phyloP scores from a whole-genome alignment of 805 yeast species.

The Candida manassasensis region DNA sequence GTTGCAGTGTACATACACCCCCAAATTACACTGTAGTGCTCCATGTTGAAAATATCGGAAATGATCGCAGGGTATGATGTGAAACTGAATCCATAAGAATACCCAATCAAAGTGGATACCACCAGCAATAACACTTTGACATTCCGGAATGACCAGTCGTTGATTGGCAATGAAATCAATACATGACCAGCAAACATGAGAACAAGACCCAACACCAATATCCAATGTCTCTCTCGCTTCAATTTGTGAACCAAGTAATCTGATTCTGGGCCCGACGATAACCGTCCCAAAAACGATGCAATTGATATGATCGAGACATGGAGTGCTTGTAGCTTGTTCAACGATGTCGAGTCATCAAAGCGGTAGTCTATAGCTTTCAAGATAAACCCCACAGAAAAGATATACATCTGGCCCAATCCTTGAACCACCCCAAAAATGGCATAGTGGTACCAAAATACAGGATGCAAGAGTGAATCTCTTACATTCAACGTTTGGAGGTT shows the following conservation, averaged over 20 bases:
- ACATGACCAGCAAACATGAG: constrained; percentile 28
- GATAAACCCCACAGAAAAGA: constrained; percentile 29
- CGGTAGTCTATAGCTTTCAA: constrained; percentile 24
- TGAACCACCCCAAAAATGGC: constrained; percentile 27
- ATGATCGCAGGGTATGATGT: constrained; percentile 31
- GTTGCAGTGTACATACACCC: constrained; percentile 31
- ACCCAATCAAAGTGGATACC: constrained; percentile 26
- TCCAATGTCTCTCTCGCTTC: constrained; percentile 29
- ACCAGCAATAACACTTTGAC: constrained; percentile 19
- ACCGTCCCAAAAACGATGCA: constrained; percentile 27
- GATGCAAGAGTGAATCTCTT: constrained; percentile 20
- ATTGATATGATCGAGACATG: constrained; percentile 32
- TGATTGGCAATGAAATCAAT: constrained; percentile 15
- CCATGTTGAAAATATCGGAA: constrained; percentile 30
- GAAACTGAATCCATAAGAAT: constrained; percentile 31
- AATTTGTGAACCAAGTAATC: constrained; percentile 22
- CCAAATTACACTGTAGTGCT: constrained; percentile 30
- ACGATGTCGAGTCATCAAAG: constrained; percentile 11
- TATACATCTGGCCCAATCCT: constrained; percentile 37
- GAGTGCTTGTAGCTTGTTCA: constrained; percentile 24
- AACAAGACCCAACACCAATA: constrained; percentile 21
- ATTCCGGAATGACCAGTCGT: constrained; percentile 7
- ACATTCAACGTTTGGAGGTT: constrained; percentile 8
- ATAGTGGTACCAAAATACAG: constrained; percentile 30
- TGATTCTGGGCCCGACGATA: constrained; percentile 28